A percentile compares a stretch with the other conserved stretches of the same genome.
phyloP scores from a whole-genome alignment of 805 yeast genomes.

The Wilhelminamyces savonicus region DNA sequence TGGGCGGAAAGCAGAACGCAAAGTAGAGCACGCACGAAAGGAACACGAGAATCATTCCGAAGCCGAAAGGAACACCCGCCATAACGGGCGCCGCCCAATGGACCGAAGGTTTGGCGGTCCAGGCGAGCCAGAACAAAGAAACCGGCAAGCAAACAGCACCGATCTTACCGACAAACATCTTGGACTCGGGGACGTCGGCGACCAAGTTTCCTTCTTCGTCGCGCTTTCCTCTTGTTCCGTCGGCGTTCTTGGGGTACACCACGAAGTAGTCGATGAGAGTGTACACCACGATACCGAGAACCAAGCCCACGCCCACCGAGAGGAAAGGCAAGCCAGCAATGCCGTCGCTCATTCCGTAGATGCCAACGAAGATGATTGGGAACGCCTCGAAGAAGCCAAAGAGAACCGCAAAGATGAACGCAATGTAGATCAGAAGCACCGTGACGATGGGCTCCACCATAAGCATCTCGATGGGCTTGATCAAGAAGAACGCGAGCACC shows the following conservation, averaged over 20 bases:
- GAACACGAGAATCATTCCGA: conserved; percentile 66
- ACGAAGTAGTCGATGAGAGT: conserved; percentile 41
- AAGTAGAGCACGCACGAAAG: conserved; percentile 66
- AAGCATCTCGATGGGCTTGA: conserved; percentile 65
- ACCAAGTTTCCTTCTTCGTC: conserved; percentile 51
- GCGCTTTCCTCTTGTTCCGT: conserved; percentile 53
- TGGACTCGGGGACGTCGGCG: conserved; percentile 54
- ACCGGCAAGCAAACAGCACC: conserved; percentile 66
- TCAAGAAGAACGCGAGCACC: conserved; percentile 44
- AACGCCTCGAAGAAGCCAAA: conserved; percentile 78
- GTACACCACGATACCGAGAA: conserved; percentile 49
- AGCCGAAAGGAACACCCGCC: conserved; percentile 76
- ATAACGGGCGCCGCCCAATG: conserved; percentile 76
- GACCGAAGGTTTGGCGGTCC: conserved; percentile 56
- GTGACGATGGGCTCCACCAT: conserved; percentile 69
- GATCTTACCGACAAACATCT: conserved; percentile 54
- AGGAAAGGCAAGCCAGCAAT: conserved; percentile 64
- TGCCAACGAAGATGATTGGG: conserved; percentile 67
- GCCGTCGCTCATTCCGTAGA: conserved; percentile 53
- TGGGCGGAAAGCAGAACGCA: conserved; percentile 66
- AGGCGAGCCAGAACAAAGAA: conserved; percentile 74
- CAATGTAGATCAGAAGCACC: conserved; percentile 61
- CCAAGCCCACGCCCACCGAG: conserved; percentile 65
- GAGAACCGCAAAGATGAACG: conserved; percentile 70
- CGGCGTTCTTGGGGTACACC: conserved; percentile 52